Evolutionary conservation across 495 filamentous ascomycete genomes (phyloP).

Genomic region (Diplogelasinospora grovesii): DNA sequence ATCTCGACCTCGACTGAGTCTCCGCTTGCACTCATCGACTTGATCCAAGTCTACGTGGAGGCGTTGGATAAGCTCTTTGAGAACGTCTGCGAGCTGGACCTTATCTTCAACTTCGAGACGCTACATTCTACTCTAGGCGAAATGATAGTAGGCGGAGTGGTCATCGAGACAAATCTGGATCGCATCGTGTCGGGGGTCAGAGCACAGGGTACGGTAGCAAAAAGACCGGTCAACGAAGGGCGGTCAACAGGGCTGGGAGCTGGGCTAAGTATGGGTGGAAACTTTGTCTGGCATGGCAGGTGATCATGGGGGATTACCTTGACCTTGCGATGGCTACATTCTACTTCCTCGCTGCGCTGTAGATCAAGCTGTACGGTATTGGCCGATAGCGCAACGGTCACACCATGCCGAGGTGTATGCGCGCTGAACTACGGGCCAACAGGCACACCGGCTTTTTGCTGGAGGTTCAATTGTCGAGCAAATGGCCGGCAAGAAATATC

Average conservation of each 20-base stretch:
- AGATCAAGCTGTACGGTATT: no score
- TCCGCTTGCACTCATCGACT: slow-evolving; percentile 86
- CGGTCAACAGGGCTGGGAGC: slow-evolving; percentile 33
- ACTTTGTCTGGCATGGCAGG: slow-evolving; percentile 53
- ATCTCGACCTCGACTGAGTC: slow-evolving; percentile 97
- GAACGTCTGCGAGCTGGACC: slow-evolving; percentile 95
- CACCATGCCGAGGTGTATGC: no score
- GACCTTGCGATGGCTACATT: no score
- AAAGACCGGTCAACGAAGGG: slow-evolving; percentile 56
- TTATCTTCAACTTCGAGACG: slow-evolving; percentile 98
- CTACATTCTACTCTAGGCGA: slow-evolving; percentile 85
- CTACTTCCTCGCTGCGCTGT: no score
- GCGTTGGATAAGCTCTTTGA: slow-evolving; percentile 91
- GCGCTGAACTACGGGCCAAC: no score
- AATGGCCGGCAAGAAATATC: no score
- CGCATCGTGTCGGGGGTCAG: slow-evolving; percentile 81
- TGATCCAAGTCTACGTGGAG: slow-evolving; percentile 98
- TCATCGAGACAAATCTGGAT: slow-evolving; percentile 86
- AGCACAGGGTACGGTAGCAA: slow-evolving; percentile 68
- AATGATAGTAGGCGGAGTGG: slow-evolving; percentile 95
- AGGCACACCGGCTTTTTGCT: no score
- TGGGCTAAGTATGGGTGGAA: slow-evolving; percentile 47
- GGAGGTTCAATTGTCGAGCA: no score
- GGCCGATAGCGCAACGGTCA: no score
- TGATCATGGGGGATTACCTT: slow-evolving; percentile 14